Evolutionary conservation across 106 monocot genomes (phyloP).

Genomic region (Dendrobium catenatum): DNA sequence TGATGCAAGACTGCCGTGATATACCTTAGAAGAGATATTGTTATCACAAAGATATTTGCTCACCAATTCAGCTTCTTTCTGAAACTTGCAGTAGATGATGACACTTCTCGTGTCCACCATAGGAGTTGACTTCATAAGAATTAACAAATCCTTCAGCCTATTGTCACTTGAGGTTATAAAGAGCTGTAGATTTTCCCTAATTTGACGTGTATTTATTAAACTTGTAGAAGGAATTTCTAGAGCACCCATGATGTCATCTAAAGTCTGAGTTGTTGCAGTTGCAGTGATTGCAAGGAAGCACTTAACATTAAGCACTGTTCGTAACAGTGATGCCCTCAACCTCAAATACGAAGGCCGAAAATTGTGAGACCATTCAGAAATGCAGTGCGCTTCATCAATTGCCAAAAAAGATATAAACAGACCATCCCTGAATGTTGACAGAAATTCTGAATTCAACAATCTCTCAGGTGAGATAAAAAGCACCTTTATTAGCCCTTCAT

Average conservation of each 20-base stretch:
- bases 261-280: conserved; percentile 75
- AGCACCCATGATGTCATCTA: conserved; percentile 60
- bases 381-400: conserved; percentile 98
- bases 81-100: conserved; percentile 98
- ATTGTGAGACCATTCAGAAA: conserved; percentile 99
- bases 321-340: conserved; percentile 63
- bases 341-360: conserved; percentile 95
- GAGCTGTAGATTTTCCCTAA: conserved; percentile 84
- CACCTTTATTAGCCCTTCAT: conserved; percentile 77
- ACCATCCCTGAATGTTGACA: conserved; percentile 41
- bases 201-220: conserved; percentile 54
- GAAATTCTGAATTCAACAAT: conserved; percentile 68
- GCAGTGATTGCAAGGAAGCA: conserved; percentile 98
- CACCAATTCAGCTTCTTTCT: conserved; percentile 82
- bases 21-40: conserved; percentile 74
- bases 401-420: conserved; percentile 67
- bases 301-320: conserved; percentile 43
- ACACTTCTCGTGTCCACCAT: conserved; percentile 60
- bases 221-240: conserved; percentile 61
- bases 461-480: conserved; percentile 97
- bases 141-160: conserved; percentile 79
- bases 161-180: conserved; percentile 55
- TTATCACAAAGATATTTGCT: conserved; percentile 87
- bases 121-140: conserved; percentile 65
- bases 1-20: conserved; percentile 74